Evolutionary conservation across 2,329 filamentous ascomycete species (phyloP), one percentile per base, ranked within the genome.

Genomic region (Didymella arachidicola): DNA sequence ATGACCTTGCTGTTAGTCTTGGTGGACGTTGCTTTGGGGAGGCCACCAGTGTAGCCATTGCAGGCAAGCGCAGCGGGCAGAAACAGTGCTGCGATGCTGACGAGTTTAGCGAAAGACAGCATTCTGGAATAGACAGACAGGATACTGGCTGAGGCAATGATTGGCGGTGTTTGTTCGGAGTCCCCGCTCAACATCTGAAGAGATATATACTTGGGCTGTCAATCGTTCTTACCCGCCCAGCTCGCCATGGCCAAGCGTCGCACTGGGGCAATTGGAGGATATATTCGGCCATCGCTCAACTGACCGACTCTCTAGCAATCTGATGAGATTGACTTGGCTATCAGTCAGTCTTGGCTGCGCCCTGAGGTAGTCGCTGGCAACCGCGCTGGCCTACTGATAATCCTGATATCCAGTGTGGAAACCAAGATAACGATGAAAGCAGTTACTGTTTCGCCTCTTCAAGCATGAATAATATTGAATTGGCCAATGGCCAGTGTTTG

Each of bases 1-100:
- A 67, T 67, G 22, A 63, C 56, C 42, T 59, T 61, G 55, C 59
- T 61, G 54, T 67, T 67, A 1, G 62, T 53, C 46, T 65, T 65
- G 27, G 57, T 67, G 2, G 52, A 59, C 7, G 60, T 62, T 11
- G 64, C 12, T 18, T 25, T 63, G 2, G 62, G 64, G 2, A 65
- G 29, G 12, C 64, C 64, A 18, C 59, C 57, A 39, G 59, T 64
- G 41, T 65, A 65, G 27, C 55, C 62, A 36, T 57, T 59, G 36
- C 62, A 67, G n/a, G 62, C 64, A 19, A 67, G 39, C 7, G 58
- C 48, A 25, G 57, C 29, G 41, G 64, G 62, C 8, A 65, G 36
- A 25, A 64, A 48, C n/a, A 64, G 47, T 19, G 59, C 54, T 38
- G 59, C 26, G 26, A 67, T 45, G 41, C 56, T 49, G 41, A 44